Base-by-base conservation (phyloP, 1,139 yeast species). In the Scheffersomyces quercinus region DNA sequence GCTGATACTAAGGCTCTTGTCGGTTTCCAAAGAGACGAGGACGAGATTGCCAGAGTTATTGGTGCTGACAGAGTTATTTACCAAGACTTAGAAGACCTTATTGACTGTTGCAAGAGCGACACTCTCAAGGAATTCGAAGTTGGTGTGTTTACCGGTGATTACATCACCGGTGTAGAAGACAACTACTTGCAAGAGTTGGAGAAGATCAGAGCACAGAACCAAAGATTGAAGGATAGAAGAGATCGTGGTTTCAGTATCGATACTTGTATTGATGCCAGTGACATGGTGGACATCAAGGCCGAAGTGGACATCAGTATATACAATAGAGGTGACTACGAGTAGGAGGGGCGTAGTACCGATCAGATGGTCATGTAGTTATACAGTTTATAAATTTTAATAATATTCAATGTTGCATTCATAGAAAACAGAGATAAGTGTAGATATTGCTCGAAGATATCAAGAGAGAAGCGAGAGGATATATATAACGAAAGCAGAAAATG, bases 131-230 rank as follows among this genome's bases (percentile, higher is more conserved):
- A 78, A 28, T 93, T 90, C 59, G 99, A 93, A 69, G 93, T 88
- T 41, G 99, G 99, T 62, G 99, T 93, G n/a, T 93, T 93, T 66
- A 93, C 96, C 13, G 99, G 99, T 41, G 68, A 83, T 52, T 93
- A 93, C 64, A 82, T 93, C 50, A 93, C 99, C 13, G 98, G 98
- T 43, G 86, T 85, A 37, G 97, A 89, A 64, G 85, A 87, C 58
- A 79, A 81, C 42, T 91, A 93, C 65, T 67, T 93, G 46, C 82
- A 81, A 56, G 93, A 88, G 60, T 78, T 93, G 52, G 98, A 91
- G 64, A 74, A 77, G 51, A 82, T 89, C 45, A 81, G 98, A 61
- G 95, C 95, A 15, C 80, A 79, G 59, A 90, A 90, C 66, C 89
- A 85, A 60, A 68, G 83, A 52, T 55, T 83, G 42, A 79, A 73